Evolutionary conservation across 2,329 filamentous ascomycete genomes (phyloP), one percentile per base, ranked within the genome.

Genomic region (Emydomyces testavorans): DNA sequence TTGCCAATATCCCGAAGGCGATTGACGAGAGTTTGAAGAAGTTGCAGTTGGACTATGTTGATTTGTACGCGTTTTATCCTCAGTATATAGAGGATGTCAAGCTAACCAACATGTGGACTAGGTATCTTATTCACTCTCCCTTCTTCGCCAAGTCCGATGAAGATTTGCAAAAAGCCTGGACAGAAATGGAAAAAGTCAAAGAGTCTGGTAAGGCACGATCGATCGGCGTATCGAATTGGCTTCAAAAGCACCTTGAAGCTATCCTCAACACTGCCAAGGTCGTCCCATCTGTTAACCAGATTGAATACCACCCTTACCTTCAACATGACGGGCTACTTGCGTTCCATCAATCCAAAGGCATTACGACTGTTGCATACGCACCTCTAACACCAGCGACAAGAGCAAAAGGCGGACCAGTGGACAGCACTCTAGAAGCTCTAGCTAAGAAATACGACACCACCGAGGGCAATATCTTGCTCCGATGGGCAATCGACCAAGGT

Each of bases 181-280:
- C 71, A 32, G 66, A 70, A 4, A 78, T 82, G 76, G 78, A 82
- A 57, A 62, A 69, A 32, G 62, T 81, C 32, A 70, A 78, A 53
- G 63, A 66, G n/a, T 61, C 70, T 11, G 78, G 78, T 13, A 73
- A 80, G 50, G 71, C 74, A 4, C 75, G 73, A 46, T 75, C 74
- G 5, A 82, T 82, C 52, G 79, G 78, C 18, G 77, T 82, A 18
- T 79, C 75, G 48, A 82, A 79, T 61, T 82, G 73, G 60, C 62
- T 75, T 4, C 69, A 72, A 20, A 59, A 64, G 18, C 73, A 82
- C 50, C 65, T 82, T 15, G 70, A 77, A 38, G 69, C 71, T 8
- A 71, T 75, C 16, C 63, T 72, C 29, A 58, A 67, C 50, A 69
- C 65, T 0, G 69, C 70, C 13, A 65, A 59, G 32, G 60, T 67